Evolutionary conservation across 495 filamentous ascomycete species (phyloP), one percentile per base, ranked within the genome.

Genomic region (Penicillium roqueforti): DNA sequence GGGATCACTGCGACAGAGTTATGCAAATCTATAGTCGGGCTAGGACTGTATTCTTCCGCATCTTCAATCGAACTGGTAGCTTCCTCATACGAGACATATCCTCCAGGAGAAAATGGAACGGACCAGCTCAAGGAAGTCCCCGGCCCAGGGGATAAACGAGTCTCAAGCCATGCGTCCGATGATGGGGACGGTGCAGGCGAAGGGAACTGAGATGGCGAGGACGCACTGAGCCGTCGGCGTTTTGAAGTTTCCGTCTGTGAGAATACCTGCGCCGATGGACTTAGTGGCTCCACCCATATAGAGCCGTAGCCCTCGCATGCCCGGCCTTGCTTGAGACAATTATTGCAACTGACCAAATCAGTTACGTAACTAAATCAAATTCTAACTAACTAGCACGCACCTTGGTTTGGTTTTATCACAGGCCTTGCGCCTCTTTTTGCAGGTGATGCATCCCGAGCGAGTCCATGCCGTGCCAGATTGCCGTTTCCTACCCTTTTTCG

Each of bases 331-430:
- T 72, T 73, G 40, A 59, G 47, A 43, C 74, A 77, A 60, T 66
- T 73, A 26, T 66, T 66, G 44, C 74, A 77, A 44, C 74, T 77
- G 25, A 40, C 47, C 13, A 8, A 19, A 20, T 56, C 32, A 42
- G 39, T 49, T 42, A 51, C 4, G n/a, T n/a, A n/a, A 28, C 1
- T 23, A 46, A 20, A 5, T 29, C 5, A 6, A 16, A 40, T 23
- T 22, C 23, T 37, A 19, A 5, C 10, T 5, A n/a, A n/a, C 3
- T n/a, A 6, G 16, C 14, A 56, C 57, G 11, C 59, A 74, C 74
- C 68, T 70, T 7, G 74, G 74, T 50, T 75, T 77, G 10, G 69
- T 56, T 57, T 75, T 73, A 51, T 77, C 74, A 32, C 74, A 77
- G 41, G 68, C 68, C 55, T 77, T 77, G 25, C 72, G 69, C 39